These are phyloP conservation scores for Limnomonas spitsbergensis DNA, from an alignment of 139 green algal species.

Conservation along the genomic window DNA sequence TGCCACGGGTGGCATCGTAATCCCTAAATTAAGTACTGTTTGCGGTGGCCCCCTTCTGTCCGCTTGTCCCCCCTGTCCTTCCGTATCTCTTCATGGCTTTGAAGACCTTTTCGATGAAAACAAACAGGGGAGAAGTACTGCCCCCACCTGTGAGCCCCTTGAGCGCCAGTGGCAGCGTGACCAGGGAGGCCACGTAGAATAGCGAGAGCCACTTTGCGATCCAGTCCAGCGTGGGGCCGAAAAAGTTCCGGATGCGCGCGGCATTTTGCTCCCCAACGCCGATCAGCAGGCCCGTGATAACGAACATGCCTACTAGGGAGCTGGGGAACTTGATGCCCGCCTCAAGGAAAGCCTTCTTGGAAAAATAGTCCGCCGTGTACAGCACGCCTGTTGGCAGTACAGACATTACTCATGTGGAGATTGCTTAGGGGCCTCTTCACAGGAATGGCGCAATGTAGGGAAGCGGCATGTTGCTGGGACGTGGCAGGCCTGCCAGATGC, in stretches of 20 bases:
- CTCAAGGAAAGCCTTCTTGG: conserved; percentile 41
- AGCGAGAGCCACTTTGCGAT: conserved; percentile 82
- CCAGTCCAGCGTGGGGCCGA: conserved; percentile 71
- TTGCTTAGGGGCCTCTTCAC: too few species aligned
- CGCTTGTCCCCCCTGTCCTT: too few species aligned
- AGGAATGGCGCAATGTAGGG: too few species aligned
- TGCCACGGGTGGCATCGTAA: too few species aligned
- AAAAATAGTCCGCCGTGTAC: conserved; percentile 43
- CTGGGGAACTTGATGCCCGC: conserved; percentile 38
- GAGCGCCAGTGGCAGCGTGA: conserved; percentile 73
- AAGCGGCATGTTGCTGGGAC: too few species aligned
- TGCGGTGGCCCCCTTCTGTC: too few species aligned
- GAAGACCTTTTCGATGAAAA: too few species aligned
- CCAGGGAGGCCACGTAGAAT: conserved; percentile 86
- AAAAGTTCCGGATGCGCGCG: conserved; percentile 31
- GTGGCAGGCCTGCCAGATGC: too few species aligned
- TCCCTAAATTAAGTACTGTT: too few species aligned
- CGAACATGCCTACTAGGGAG: conserved; percentile 21
- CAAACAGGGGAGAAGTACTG: background rate
- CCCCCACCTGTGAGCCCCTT: conserved; percentile 54
- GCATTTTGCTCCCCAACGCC: conserved; percentile 38
- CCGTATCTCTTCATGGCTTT: too few species aligned
- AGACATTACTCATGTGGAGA: background rate
- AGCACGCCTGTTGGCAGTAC: conserved; percentile 24
- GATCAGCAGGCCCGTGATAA: conserved; percentile 17